A percentile compares a stretch with the other conserved stretches of the same genome.
Conservation (phyloP, 2,329 filamentous ascomycete species). For the Sphaerulina populicola region DNA sequence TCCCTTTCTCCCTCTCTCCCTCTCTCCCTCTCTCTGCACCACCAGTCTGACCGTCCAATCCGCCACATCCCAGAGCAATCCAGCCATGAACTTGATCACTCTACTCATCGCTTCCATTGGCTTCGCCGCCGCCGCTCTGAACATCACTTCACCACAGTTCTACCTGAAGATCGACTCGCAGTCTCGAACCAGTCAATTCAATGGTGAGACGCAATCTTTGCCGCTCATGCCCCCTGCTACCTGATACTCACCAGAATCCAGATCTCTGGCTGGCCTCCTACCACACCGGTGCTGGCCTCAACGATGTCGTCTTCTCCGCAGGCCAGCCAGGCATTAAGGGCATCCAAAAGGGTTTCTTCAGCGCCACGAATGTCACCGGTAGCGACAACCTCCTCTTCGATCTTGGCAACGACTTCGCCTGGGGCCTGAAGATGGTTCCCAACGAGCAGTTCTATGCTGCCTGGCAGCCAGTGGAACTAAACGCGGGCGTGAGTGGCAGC, state of each 20-base stretch:
- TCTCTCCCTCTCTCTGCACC: no score
- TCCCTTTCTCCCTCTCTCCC: no score
- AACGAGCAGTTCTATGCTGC: constrained; percentile 25
- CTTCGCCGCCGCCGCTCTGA: constrained; percentile 20
- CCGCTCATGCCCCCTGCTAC: neutral
- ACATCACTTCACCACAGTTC: constrained; percentile 24
- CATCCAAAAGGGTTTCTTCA: constrained; percentile 24
- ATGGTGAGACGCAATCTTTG: neutral
- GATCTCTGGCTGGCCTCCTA: constrained; percentile 27
- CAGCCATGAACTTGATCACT: constrained; percentile 16
- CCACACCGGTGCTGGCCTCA: constrained; percentile 27
- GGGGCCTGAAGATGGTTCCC: constrained; percentile 17
- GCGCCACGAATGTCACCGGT: constrained; percentile 22
- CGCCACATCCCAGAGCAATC: no score
- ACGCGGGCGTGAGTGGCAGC: constrained; percentile 22
- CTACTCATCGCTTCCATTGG: constrained; percentile 16
- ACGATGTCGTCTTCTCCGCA: constrained; percentile 25
- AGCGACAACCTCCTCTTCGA: constrained; percentile 28
- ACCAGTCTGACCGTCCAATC: no score
- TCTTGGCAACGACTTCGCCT: constrained; percentile 27
- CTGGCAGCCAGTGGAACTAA: constrained; percentile 30
- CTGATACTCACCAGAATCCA: neutral
- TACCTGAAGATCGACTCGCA: constrained; percentile 25
- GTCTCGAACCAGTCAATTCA: neutral
- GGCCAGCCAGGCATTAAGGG: constrained; percentile 6